Conservation (phyloP, 768 basidiomycete genomes). For the Leccinum barrowsii region DNA sequence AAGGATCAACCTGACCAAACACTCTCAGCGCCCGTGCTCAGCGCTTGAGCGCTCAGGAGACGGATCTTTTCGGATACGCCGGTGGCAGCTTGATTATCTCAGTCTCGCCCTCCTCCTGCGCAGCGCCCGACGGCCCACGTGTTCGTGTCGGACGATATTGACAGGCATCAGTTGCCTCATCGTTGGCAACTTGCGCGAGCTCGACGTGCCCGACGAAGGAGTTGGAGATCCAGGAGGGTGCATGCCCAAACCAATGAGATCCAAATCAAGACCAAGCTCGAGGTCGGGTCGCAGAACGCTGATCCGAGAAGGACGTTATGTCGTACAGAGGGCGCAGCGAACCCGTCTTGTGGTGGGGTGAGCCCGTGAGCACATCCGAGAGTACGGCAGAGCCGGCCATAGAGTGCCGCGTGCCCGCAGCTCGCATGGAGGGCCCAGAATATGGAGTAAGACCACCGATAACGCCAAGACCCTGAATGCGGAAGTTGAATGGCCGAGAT, state of each 20-base stretch:
- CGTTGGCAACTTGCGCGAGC: conserved; percentile 9
- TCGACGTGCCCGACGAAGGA: conserved; percentile 7
- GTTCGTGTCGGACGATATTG: too few relatives aligned
- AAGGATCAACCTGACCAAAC: too few relatives aligned
- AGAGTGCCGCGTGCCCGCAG: conserved; percentile 20
- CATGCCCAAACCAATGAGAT: too few relatives aligned
- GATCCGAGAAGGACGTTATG: conserved; percentile 31
- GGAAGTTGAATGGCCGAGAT: conserved; percentile 7
- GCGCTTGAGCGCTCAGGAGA: too few relatives aligned
- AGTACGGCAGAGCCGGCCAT: conserved; percentile 18
- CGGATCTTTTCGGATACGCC: conserved; percentile 55
- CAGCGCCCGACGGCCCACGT: too few relatives aligned
- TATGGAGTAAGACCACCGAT: conserved; percentile 47
- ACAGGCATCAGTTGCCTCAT: too few relatives aligned
- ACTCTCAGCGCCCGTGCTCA: too few relatives aligned
- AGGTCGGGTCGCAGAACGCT: conserved; percentile 42
- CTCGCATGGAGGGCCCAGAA: conserved; percentile 24
- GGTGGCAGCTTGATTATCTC: conserved; percentile 80
- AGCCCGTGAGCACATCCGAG: conserved; percentile 15
- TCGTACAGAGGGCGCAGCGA: conserved; percentile 26
- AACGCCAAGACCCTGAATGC: conserved; percentile 40
- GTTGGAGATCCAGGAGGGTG: conserved; percentile 20
- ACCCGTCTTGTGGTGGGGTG: conserved; percentile 21
- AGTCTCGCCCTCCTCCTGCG: conserved; percentile 46
- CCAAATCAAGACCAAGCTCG: conserved; percentile 6